Percentiles rank a stretch among this genome's conserved stretches.
Conservation (phyloP, 2,329 filamentous ascomycete species). For the Colletotrichum sp. region DNA sequence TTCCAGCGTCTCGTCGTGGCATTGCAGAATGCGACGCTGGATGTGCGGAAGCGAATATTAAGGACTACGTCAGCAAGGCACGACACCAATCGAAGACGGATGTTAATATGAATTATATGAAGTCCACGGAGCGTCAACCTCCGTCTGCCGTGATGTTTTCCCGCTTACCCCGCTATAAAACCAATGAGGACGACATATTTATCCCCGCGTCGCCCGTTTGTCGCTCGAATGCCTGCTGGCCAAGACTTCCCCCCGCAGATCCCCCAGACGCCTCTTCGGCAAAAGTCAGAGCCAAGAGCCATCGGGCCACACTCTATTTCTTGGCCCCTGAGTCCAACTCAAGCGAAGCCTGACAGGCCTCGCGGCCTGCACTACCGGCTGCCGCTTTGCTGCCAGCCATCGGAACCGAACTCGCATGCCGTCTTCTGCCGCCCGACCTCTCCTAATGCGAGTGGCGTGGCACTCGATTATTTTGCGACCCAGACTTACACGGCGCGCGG, state of each 20-base stretch:
- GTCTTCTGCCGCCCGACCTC: not conserved
- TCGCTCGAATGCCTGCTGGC: not conserved
- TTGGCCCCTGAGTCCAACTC: not conserved
- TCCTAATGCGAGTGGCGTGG: not conserved
- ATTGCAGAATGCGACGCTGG: not conserved
- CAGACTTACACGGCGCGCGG: not conserved
- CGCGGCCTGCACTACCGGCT: too few relatives aligned
- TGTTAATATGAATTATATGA: not conserved
- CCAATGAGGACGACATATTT: not conserved
- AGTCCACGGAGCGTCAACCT: not conserved
- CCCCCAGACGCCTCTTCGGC: conserved; percentile 8
- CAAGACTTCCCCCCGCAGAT: conserved; percentile 12
- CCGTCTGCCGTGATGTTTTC: not conserved
- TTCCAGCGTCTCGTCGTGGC: not conserved
- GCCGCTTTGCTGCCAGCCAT: not conserved
- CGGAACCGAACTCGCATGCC: not conserved
- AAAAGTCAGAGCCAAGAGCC: not conserved
- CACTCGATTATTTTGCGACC: not conserved
- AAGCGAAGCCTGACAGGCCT: not conserved
- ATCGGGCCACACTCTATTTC: not conserved
- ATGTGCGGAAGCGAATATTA: not conserved
- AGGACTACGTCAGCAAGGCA: not conserved
- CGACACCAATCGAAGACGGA: not conserved
- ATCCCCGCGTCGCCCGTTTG: not conserved
- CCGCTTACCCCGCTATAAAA: not conserved